Evolutionary conservation across 768 basidiomycete genomes (phyloP).

Genomic region (Trametes cubensis): DNA sequence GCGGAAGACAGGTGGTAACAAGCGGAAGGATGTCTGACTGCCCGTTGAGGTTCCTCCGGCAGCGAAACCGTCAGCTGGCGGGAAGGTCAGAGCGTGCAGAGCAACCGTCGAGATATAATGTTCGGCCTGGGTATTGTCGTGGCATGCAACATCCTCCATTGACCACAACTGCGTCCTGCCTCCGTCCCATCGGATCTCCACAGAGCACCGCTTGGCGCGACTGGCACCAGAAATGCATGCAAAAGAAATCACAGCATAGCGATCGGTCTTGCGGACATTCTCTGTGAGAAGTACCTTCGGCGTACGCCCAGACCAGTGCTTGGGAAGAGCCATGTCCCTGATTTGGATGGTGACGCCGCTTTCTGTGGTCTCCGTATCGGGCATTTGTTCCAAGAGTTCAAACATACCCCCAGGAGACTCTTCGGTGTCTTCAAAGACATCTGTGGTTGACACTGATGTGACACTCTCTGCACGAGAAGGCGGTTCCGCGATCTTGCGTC

Average conservation of each 20-base stretch:
- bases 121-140: conserved; percentile 77
- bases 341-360: conserved; percentile 55
- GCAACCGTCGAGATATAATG: conserved; percentile 89
- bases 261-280: conserved; percentile 65
- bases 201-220: conserved; percentile 71
- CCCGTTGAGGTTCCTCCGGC: conserved; percentile 48
- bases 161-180: conserved; percentile 63
- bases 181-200: conserved; percentile 75
- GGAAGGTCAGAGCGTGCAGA: conserved; percentile 76
- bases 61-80: conserved; percentile 64
- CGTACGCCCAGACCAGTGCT: conserved; percentile 79
- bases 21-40: conserved; percentile 68
- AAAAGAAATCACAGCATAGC: conserved; percentile 76
- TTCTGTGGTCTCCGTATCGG: conserved; percentile 56
- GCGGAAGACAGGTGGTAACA: conserved; percentile 80
- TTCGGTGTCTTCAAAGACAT: conserved; percentile 58
- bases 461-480: conserved; percentile 18
- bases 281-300: conserved; percentile 77
- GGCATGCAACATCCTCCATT: conserved; percentile 87
- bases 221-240: conserved; percentile 65
- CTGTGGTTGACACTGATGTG: conserved; percentile 23
- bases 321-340: conserved; percentile 80
- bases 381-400: conserved; percentile 69
- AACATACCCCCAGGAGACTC: conserved; percentile 61
- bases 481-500: conserved; percentile 18